Conservation (phyloP, 2,329 filamentous ascomycete species). For the Aspergillus jensenii region DNA sequence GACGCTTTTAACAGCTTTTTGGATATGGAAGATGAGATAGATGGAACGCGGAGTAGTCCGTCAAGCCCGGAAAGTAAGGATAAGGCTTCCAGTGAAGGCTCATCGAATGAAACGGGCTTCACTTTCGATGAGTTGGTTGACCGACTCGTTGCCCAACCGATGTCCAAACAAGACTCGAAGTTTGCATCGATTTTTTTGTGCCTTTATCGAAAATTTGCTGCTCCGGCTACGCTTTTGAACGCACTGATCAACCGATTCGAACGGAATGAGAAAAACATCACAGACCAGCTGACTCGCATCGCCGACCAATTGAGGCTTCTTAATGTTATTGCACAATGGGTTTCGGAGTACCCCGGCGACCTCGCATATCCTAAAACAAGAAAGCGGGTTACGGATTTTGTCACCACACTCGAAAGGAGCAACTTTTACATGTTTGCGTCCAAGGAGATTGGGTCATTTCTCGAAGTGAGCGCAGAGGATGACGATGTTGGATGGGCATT, state of each 20-base stretch:
- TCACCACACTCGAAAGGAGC: conserved; percentile 69
- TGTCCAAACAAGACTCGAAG: conserved; percentile 84
- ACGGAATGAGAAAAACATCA: conserved; percentile 71
- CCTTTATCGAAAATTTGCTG: conserved; percentile 88
- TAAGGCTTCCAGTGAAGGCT: conserved; percentile 32
- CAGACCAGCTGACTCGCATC: conserved; percentile 73
- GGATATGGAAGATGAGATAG: conserved; percentile 45
- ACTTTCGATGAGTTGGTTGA: conserved; percentile 73
- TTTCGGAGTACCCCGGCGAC: conserved; percentile 85
- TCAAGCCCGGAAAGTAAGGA: conserved; percentile 33
- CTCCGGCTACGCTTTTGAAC: conserved; percentile 74
- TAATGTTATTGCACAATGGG: conserved; percentile 83
- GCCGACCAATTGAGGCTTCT: conserved; percentile 81
- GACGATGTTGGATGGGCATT: conserved; percentile 94
- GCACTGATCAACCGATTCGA: conserved; percentile 65
- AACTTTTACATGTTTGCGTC: conserved; percentile 82
- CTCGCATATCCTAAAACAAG: conserved; percentile 78
- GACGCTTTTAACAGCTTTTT: conserved; percentile 44
- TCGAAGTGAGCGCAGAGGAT: conserved; percentile 76
- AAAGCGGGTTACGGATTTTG: conserved; percentile 71
- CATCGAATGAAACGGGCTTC: conserved; percentile 36
- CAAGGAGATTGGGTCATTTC: conserved; percentile 76
- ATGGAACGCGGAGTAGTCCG: conserved; percentile 28
- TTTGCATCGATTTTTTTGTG: conserved; percentile 88
- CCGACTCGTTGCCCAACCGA: conserved; percentile 76